Base-by-base conservation (phyloP, 1,284 basidiomycete species). In the Papiliotrema laurentii region DNA sequence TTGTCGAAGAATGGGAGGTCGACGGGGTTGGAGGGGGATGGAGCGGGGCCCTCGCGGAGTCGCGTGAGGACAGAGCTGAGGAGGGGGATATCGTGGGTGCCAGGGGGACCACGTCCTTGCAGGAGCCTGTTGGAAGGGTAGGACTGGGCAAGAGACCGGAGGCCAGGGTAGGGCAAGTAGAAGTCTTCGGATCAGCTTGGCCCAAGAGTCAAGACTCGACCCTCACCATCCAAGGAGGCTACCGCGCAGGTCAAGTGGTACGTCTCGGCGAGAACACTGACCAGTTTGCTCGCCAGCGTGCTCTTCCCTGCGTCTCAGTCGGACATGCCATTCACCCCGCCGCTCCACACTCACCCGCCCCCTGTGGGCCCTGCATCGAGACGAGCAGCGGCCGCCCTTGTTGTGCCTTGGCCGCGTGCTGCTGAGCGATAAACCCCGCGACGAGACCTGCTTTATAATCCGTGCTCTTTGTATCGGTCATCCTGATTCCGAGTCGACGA, bases 41-140 rank as follows among this genome's bases (percentile, higher is more conserved):
- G 11, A 10, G 45, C 14, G n/a, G 34, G 37, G 9, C 60, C 46
- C 5, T 38, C 19, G n/a, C n/a, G n/a, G n/a, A n/a, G n/a, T n/a
- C n/a, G n/a, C 1, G 50, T 27, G 7, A 62, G 31, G 24, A 51
- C 47, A 0, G 34, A 28, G 5, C 25, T 21, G 11, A 54, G 51
- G 4, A 61, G 49, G 4, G 42, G 44, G 14, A 63, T 30, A 47
- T 71, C 68, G 49, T 71, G 68, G 9, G 69, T 70, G 0, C 69
- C 68, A 2, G 69, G 67, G 7, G 61, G 66, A 19, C 71, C 71
- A 37, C 69, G 62, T 38, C 69, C 71, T 11, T 55, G 38, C 0
- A 73, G 51, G 22, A 73, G 50, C 5, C 47, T 49, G 41, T 73
- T 73, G 27, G 51, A 30, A 4, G 61, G 65, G 46, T 68, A 48